phyloP scores from a whole-genome alignment of 2,329 filamentous ascomycete genomes.

The Claviceps purpurea region DNA sequence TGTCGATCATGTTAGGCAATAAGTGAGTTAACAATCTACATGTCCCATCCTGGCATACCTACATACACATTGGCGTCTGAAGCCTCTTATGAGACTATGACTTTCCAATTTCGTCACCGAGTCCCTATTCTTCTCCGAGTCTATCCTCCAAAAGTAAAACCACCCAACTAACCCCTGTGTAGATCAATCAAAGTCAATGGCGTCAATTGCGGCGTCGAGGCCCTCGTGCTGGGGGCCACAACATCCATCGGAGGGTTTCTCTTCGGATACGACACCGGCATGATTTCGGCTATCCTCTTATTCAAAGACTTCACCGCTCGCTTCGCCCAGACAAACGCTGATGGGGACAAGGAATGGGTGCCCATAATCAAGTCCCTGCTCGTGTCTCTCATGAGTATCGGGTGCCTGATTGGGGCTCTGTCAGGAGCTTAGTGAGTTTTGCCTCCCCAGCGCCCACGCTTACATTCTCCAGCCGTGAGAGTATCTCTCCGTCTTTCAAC shows the following conservation, averaged over 20 bases:
- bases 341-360: constrained; percentile 25
- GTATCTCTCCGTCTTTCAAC: neutral
- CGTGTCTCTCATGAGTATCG: constrained; percentile 43
- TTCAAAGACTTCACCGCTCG: constrained; percentile 41
- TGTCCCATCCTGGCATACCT: no score
- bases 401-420: constrained; percentile 40
- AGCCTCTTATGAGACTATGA: neutral
- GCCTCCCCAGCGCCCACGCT: neutral
- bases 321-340: constrained; percentile 33
- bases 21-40: no score
- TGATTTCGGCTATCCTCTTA: constrained; percentile 38
- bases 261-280: constrained; percentile 51
- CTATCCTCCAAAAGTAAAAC: neutral
- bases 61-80: no score
- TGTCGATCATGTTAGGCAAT: no score
- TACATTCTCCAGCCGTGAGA: no score
- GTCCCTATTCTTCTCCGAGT: neutral
- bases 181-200: constrained; percentile 30
- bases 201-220: constrained; percentile 26
- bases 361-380: constrained; percentile 35
- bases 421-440: constrained; percentile 30
- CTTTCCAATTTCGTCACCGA: neutral
- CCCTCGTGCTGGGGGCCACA: constrained; percentile 32
- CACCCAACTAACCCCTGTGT: neutral
- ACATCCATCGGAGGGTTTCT: constrained; percentile 48